Percentiles rank a stretch among this genome's conserved stretches.
phyloP scores from a whole-genome alignment of 148 eudicot genomes.

The Cornus controversa region DNA sequence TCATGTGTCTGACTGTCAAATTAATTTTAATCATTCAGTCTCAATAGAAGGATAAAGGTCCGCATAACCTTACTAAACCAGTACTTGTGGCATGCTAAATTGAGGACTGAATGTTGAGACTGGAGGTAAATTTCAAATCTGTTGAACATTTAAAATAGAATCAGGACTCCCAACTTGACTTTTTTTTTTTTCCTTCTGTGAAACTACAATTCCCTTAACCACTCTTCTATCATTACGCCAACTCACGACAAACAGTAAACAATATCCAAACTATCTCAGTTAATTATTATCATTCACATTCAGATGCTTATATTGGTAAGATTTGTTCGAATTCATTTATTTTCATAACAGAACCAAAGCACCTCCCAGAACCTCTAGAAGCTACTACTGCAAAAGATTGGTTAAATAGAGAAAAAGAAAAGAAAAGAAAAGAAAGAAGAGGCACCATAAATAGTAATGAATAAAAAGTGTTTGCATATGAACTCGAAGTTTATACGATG shows the following conservation, averaged over 20 bases:
- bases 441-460: too few species aligned
- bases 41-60: neutral
- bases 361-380: neutral
- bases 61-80: neutral
- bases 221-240: neutral
- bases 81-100: neutral
- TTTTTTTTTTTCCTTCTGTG: neutral
- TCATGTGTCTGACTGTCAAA: neutral
- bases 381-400: neutral
- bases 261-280: neutral
- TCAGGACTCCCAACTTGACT: too few species aligned
- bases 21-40: neutral
- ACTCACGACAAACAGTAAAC: neutral
- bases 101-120: neutral
- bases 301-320: neutral
- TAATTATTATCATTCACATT: neutral
- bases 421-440: too few species aligned
- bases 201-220: neutral
- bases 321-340: neutral
- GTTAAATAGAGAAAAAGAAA: too few species aligned
- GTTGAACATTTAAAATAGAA: neutral
- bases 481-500: neutral
- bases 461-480: too few species aligned
- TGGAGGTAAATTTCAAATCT: neutral
- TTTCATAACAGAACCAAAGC: neutral